These are phyloP conservation scores for Ophiostoma piceae DNA, from an alignment of 2,329 filamentous ascomycete genomes.

Conservation along the genomic window DNA sequence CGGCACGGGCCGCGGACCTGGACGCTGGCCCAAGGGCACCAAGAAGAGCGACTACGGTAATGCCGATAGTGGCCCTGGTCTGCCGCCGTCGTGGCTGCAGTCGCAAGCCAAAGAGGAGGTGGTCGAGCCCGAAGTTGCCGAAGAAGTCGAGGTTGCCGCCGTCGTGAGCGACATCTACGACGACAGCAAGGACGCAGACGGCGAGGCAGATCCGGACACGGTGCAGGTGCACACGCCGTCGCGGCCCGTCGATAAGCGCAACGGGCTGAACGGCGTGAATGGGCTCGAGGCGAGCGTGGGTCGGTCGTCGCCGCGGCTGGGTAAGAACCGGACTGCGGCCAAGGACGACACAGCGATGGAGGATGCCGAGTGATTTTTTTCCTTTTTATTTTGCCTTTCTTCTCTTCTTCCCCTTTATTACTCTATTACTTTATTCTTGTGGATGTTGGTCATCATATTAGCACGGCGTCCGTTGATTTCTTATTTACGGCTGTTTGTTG, in stretches of 20 bases:
- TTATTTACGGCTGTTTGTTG: background rate
- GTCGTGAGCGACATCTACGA: background rate
- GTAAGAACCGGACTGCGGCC: conserved; percentile 23
- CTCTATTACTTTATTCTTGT: background rate
- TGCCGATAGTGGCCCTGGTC: conserved; percentile 58
- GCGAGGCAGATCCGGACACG: conserved; percentile 17
- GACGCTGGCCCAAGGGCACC: conserved; percentile 62
- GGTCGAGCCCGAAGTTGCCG: background rate
- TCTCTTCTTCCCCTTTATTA: background rate
- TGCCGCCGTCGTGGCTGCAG: conserved; percentile 51
- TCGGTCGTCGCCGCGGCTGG: conserved; percentile 29
- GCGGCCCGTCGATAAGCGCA: conserved; percentile 31
- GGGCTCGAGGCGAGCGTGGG: conserved; percentile 26
- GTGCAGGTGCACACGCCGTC: conserved; percentile 37
- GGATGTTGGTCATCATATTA: background rate
- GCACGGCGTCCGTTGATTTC: conserved; percentile 8
- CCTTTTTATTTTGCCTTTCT: background rate
- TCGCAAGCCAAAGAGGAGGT: background rate
- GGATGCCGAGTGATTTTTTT: conserved; percentile 24
- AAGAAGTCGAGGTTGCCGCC: conserved; percentile 28
- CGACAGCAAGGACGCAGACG: conserved; percentile 28
- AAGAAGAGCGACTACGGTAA: conserved; percentile 65
- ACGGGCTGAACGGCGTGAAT: conserved; percentile 25
- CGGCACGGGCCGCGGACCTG: conserved; percentile 59
- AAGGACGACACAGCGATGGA: conserved; percentile 31